Evolutionary conservation across 2,329 filamentous ascomycete genomes (phyloP).

Genomic region (Tolypocladium guangdongense): DNA sequence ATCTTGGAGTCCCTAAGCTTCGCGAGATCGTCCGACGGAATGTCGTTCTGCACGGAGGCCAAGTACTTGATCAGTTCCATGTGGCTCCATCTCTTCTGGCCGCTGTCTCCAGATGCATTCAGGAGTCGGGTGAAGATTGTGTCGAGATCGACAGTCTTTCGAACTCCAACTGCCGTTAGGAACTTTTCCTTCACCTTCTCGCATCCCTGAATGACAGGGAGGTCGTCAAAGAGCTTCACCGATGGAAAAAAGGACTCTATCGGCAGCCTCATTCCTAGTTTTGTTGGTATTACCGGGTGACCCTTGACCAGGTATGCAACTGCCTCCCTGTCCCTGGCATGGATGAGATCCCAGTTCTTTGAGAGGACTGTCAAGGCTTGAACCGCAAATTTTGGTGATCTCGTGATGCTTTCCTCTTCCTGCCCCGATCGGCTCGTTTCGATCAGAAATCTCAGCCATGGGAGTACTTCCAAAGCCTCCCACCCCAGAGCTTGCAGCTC

Average conservation of each 20-base stretch:
- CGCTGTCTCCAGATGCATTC: slow-evolving; percentile 40
- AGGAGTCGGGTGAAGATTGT: slow-evolving; percentile 86
- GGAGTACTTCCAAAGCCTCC: slow-evolving; percentile 71
- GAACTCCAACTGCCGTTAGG: slow-evolving; percentile 68
- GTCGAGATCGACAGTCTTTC: slow-evolving; percentile 89
- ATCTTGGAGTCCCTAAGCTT: slow-evolving; percentile 70
- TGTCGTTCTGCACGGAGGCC: slow-evolving; percentile 79
- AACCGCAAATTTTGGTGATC: slow-evolving; percentile 61
- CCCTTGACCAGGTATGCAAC: slow-evolving; percentile 54
- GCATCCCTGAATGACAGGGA: slow-evolving; percentile 69
- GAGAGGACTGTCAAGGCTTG: slow-evolving; percentile 72
- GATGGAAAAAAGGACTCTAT: slow-evolving; percentile 80
- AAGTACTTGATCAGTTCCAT: slow-evolving; percentile 92
- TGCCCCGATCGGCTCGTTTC: slow-evolving; percentile 49
- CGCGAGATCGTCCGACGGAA: slow-evolving; percentile 70
- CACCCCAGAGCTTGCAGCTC: slow-evolving; percentile 78
- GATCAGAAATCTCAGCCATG: slow-evolving; percentile 78
- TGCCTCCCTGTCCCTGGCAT: slow-evolving; percentile 51
- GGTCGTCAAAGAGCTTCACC: slow-evolving; percentile 91
- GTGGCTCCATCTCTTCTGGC: slow-evolving; percentile 73
- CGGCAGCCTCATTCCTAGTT: slow-evolving; percentile 77
- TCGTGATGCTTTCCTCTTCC: slow-evolving; percentile 58
- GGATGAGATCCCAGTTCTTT: slow-evolving; percentile 81
- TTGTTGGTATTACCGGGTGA: slow-evolving; percentile 77
- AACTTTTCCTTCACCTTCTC: slow-evolving; percentile 86